Evolutionary conservation across 345 rosid species (phyloP), one percentile per base, ranked within the genome.

Genomic region (Citrus australasica): DNA sequence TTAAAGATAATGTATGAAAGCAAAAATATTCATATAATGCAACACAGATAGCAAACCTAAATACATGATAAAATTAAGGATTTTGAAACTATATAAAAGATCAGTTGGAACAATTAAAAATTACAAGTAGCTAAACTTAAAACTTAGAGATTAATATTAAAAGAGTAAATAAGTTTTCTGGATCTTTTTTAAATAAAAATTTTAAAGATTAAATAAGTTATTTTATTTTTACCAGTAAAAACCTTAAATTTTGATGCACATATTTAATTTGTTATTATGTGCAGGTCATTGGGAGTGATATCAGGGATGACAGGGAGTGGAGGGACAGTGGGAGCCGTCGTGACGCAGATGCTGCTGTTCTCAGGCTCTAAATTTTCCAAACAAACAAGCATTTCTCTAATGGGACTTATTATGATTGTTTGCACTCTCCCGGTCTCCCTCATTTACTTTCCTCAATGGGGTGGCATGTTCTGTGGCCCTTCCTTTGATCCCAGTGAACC

Each of bases 241-340:
- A 38, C 0, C 2, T 38, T 38, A 38, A 38, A 38, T 8, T 8
- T 38, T 11, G 25, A 1, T 51, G 61, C 21, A 13, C n/a, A 32
- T 32, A 32, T 32, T 28, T 14, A 22, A 13, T 8, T 27, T 2
- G 56, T 62, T 78, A 84, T 35, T 9, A 61, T 1, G 27, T 62
- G 42, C 87, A 94, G 97, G 87, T 94, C 97, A 2, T 80, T 93
- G 17, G 97, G 98, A 78, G 91, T 90, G 77, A 89, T 93, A 73
- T 82, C 97, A 22, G 97, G 97, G 65, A 92, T 94, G 87, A 90
- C 97, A 7, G 98, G 97, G 38, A 88, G 93, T 14, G 98, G 98
- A 17, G 98, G 98, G 2, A 90, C 97, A 0, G 61, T 88, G 8
- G 98, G 97, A 7, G 97, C 97, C 11, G 97, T 92, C 22, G 88